Conservation (phyloP, 2,329 filamentous ascomycete genomes). For the Arthrobotrys iridis region DNA sequence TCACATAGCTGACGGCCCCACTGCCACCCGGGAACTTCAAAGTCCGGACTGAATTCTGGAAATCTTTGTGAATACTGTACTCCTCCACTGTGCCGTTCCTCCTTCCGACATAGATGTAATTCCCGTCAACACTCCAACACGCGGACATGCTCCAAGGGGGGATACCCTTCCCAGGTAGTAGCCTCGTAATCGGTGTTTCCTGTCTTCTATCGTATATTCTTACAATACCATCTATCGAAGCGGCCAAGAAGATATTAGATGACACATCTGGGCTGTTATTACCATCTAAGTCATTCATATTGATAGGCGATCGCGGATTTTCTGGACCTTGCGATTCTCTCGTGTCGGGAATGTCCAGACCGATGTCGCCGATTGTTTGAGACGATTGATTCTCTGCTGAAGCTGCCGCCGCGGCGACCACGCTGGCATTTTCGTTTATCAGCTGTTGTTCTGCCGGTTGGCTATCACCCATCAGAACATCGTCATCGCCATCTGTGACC, state of each 20-base stretch:
- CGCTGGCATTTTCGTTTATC: constrained; percentile 48
- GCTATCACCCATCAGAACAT: constrained; percentile 57
- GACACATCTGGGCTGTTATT: constrained; percentile 63
- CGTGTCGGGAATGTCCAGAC: constrained; percentile 60
- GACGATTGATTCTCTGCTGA: constrained; percentile 58
- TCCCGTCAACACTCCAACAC: constrained; percentile 95
- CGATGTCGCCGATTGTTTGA: constrained; percentile 62
- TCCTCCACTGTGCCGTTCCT: constrained; percentile 95
- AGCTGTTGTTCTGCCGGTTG: constrained; percentile 50
- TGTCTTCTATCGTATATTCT: constrained; percentile 92
- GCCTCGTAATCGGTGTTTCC: constrained; percentile 79
- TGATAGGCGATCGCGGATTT: constrained; percentile 56
- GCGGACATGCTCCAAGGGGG: constrained; percentile 98
- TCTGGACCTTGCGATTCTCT: constrained; percentile 54
- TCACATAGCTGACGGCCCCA: constrained; percentile 86
- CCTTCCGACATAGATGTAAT: constrained; percentile 90
- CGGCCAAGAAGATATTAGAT: constrained; percentile 85
- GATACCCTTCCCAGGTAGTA: constrained; percentile 76
- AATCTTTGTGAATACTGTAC: constrained; percentile 83
- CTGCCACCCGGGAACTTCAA: constrained; percentile 91
- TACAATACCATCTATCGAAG: constrained; percentile 85
- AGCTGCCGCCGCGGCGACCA: constrained; percentile 16
- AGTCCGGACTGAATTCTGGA: constrained; percentile 77
- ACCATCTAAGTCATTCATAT: constrained; percentile 65
- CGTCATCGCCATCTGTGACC: constrained; percentile 60